Evolutionary conservation across 306 rosid genomes (phyloP).

Genomic region (Chamaecrista fasciculata): DNA sequence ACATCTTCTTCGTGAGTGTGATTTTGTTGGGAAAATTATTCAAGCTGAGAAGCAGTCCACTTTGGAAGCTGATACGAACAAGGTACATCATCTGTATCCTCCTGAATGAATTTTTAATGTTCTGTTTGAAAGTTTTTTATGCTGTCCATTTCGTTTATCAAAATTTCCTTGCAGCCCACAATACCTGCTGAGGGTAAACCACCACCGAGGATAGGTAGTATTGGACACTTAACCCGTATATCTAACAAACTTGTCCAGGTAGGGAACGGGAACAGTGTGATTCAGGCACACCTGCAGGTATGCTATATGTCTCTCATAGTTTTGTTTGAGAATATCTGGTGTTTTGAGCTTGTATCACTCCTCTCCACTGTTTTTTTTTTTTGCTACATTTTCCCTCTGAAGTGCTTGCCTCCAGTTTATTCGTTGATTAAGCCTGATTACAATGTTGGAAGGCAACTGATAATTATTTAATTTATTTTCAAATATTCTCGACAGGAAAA

Average conservation of each 20-base stretch:
- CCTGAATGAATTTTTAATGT: not conserved
- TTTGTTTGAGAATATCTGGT: slow-evolving; percentile 13
- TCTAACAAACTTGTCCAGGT: slow-evolving; percentile 84
- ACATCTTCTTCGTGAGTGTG: slow-evolving; percentile 74
- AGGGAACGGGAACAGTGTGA: slow-evolving; percentile 59
- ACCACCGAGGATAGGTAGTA: slow-evolving; percentile 79
- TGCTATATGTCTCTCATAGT: slow-evolving; percentile 20
- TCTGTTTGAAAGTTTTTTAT: not conserved
- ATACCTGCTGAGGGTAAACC: slow-evolving; percentile 65
- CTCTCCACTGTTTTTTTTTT: slow-evolving; percentile 14
- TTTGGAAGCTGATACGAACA: slow-evolving; percentile 54
- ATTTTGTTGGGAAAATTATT: slow-evolving; percentile 75
- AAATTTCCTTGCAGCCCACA: slow-evolving; percentile 71
- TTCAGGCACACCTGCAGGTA: slow-evolving; percentile 79
- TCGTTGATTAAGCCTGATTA: not conserved
- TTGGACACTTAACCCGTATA: slow-evolving; percentile 92
- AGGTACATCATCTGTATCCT: slow-evolving; percentile 47
- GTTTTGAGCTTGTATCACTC: not conserved
- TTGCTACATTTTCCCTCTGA: not conserved
- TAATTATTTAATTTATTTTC: slow-evolving; percentile 22
- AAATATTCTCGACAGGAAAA: slow-evolving; percentile 53
- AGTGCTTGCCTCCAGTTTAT: slow-evolving; percentile 18
- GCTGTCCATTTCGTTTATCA: slow-evolving; percentile 14
- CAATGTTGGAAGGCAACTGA: not conserved
- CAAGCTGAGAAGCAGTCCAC: slow-evolving; percentile 66